Conservation (phyloP, 352 stramenopile genomes). For the Phytophthora rubi region DNA sequence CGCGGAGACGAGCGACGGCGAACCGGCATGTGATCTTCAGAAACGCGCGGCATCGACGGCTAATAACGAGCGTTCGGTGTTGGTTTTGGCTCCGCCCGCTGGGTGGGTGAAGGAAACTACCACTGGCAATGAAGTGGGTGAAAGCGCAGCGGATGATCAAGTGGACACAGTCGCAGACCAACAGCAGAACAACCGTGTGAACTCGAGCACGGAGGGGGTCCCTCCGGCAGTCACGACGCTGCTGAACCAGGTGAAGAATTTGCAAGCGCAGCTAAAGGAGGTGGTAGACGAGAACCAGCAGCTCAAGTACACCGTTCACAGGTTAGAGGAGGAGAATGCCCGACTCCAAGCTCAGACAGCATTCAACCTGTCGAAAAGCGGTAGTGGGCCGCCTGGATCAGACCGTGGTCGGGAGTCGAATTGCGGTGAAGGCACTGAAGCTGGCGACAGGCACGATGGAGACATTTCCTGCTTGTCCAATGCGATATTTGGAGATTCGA, state of each 20-base stretch:
- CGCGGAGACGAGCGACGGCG: not conserved
- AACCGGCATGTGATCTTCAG: not conserved
- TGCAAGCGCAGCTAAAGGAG: constrained; percentile 30
- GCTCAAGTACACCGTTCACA: constrained; percentile 25
- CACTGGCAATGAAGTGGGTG: not conserved
- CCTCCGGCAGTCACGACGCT: constrained; percentile 12
- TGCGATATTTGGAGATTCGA: constrained; percentile 30
- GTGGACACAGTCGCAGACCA: constrained; percentile 13
- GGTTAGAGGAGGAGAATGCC: constrained; percentile 29
- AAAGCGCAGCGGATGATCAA: constrained; percentile 1
- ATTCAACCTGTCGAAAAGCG: constrained; percentile 1
- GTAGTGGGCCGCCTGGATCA: not conserved
- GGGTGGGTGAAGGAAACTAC: constrained; percentile 1
- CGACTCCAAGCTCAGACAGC: constrained; percentile 14
- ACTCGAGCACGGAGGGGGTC: not conserved
- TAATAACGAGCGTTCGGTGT: not conserved
- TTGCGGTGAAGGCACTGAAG: constrained; percentile 1
- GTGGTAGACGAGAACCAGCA: constrained; percentile 32
- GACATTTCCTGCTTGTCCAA: constrained; percentile 19
- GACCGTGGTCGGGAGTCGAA: constrained; percentile 8
- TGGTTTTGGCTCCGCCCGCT: not conserved
- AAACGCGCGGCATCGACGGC: not conserved
- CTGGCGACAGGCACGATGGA: constrained; percentile 12
- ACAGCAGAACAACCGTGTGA: not conserved
- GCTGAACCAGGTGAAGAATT: constrained; percentile 21